Conservation (phyloP, 371 early-diverging fungal genomes). For the Rhizomucor miehei region DNA sequence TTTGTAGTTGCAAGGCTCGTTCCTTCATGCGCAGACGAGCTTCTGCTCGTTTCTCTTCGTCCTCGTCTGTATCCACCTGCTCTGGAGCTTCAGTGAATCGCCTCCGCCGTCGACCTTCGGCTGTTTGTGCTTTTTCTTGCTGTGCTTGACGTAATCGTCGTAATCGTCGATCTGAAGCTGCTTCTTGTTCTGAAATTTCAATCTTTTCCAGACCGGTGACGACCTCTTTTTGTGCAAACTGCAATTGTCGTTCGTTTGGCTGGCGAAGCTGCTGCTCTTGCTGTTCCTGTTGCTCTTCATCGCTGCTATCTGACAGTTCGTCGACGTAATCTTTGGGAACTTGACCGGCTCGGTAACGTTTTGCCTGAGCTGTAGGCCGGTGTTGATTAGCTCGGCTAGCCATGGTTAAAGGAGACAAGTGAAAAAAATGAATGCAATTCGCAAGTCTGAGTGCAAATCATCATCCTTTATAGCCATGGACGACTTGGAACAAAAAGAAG, state of each 20-base stretch:
- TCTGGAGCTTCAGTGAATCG: slow-evolving; percentile 23
- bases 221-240: slow-evolving; percentile 47
- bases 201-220: slow-evolving; percentile 42
- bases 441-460: too few relatives aligned
- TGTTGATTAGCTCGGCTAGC: slow-evolving; percentile 20
- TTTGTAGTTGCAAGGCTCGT: slow-evolving; percentile 29
- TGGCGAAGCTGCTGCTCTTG: slow-evolving; percentile 31
- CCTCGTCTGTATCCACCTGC: slow-evolving; percentile 20
- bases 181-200: slow-evolving; percentile 42
- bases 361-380: slow-evolving; percentile 48
- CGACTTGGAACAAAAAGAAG: too few relatives aligned
- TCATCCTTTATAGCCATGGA: too few relatives aligned
- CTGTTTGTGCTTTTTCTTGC: slow-evolving; percentile 13
- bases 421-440: slow-evolving; percentile 1
- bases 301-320: slow-evolving; percentile 54
- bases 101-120: slow-evolving; percentile 39
- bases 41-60: slow-evolving; percentile 41
- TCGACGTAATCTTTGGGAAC: slow-evolving; percentile 58
- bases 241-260: slow-evolving; percentile 17
- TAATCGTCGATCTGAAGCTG: slow-evolving; percentile 39
- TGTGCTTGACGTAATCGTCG: slow-evolving; percentile 41
- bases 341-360: slow-evolving; percentile 62
- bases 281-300: slow-evolving; percentile 34
- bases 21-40: slow-evolving; percentile 45
- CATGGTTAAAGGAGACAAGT: slow-evolving; percentile 7